phyloP scores from a whole-genome alignment of 2,329 filamentous ascomycete species.

The Aspergillus floridensis region DNA sequence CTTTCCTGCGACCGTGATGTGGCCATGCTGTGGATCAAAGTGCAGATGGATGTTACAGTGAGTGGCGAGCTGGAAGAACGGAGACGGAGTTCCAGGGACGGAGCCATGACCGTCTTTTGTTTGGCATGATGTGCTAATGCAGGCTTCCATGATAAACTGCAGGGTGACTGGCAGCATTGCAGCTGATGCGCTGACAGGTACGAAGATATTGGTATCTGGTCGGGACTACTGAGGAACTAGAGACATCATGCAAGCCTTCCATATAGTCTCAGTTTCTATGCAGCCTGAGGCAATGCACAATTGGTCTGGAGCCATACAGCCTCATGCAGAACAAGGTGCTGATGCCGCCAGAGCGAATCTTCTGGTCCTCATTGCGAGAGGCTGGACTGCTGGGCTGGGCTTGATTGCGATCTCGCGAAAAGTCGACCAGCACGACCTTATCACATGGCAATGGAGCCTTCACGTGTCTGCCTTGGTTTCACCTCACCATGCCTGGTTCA shows the following conservation, averaged over 20 bases:
- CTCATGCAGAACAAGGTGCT: background rate
- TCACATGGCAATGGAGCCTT: background rate
- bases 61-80: background rate
- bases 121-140: background rate
- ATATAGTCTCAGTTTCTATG: background rate
- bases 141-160: background rate
- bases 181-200: slow-evolving; percentile 1
- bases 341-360: background rate
- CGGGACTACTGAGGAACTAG: background rate
- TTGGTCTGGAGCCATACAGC: background rate
- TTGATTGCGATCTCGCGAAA: background rate
- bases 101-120: background rate
- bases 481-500: background rate
- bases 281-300: background rate
- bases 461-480: background rate
- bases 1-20: background rate
- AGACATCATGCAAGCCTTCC: background rate
- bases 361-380: background rate
- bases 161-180: background rate
- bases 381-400: background rate
- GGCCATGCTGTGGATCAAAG: background rate
- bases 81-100: background rate
- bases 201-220: background rate
- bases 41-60: background rate
- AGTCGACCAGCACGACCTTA: background rate